Conservation (phyloP, 345 rosid genomes). For the Leavenworthia alabamica region DNA sequence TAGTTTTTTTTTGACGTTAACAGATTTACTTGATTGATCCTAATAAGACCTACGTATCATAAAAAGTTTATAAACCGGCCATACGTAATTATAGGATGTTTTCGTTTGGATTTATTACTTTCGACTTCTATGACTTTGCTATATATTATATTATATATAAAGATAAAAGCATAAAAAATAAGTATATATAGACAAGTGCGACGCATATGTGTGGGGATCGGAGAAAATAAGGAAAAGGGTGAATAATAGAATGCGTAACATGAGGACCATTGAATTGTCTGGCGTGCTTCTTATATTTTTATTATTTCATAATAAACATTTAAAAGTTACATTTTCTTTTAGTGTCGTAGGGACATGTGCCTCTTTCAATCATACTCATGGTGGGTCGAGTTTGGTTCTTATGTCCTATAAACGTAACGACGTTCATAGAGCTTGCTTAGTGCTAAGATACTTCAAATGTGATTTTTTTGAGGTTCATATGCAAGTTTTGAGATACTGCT, state of each 20-base stretch:
- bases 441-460: background rate
- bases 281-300: conserved; percentile 31
- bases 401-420: conserved; percentile 1
- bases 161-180: background rate
- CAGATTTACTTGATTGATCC: conserved; percentile 7
- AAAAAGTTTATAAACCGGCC: conserved; percentile 9
- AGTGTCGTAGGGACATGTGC: conserved; percentile 23
- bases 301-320: conserved; percentile 5
- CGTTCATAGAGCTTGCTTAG: background rate
- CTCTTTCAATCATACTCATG: conserved; percentile 19
- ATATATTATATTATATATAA: background rate
- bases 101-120: conserved; percentile 21
- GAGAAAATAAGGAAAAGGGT: conserved; percentile 18
- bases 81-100: conserved; percentile 2
- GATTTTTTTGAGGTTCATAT: background rate
- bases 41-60: conserved; percentile 2
- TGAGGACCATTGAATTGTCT: conserved; percentile 31
- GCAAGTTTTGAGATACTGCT: background rate
- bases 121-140: background rate
- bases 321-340: conserved; percentile 12
- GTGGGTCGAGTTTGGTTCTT: conserved; percentile 13
- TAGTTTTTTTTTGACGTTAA: background rate
- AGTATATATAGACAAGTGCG: conserved; percentile 6
- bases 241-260: conserved; percentile 18
- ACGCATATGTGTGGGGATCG: conserved; percentile 20